phyloP scores from a whole-genome alignment of 257 asterid species.

The Sherardia arvensis region DNA sequence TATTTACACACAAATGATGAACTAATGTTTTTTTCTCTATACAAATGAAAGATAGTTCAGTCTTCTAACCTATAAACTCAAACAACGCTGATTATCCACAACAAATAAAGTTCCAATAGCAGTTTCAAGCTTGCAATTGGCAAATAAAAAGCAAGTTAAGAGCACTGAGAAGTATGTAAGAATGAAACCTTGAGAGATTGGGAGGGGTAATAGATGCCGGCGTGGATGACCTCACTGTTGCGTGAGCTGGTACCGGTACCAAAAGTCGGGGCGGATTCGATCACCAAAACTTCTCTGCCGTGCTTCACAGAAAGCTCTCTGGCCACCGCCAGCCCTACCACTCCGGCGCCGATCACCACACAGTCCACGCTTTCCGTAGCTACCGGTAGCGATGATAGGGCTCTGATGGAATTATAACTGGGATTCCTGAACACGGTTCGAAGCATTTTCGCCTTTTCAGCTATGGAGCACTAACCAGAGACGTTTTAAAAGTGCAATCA shows the following conservation, averaged over 20 bases:
- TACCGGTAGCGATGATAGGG: slow-evolving; percentile 21
- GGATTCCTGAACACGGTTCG: not conserved
- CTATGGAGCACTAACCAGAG: not conserved
- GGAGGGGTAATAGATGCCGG: slow-evolving; percentile 74
- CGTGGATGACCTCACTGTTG: slow-evolving; percentile 88
- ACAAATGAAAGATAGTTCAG: no score
- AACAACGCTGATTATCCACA: no score
- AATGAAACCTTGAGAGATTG: slow-evolving; percentile 57
- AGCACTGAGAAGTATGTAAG: not conserved
- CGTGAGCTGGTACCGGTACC: slow-evolving; percentile 81
- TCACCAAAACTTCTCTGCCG: slow-evolving; percentile 60
- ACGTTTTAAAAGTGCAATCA: no score
- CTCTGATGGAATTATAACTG: slow-evolving; percentile 7
- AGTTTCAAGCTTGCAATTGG: not conserved
- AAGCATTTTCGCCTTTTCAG: not conserved
- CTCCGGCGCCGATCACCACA: slow-evolving; percentile 86
- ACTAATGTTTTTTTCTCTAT: no score
- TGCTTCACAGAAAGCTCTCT: slow-evolving; percentile 59
- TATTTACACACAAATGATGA: no score
- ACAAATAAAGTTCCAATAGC: not conserved
- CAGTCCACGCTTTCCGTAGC: slow-evolving; percentile 52
- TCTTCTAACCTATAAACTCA: no score
- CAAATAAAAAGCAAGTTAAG: not conserved
- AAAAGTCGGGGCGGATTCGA: slow-evolving; percentile 72
- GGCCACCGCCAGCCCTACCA: slow-evolving; percentile 84